Evolutionary conservation across 768 basidiomycete genomes (phyloP).

Genomic region (Strobilomyces dryophilus): DNA sequence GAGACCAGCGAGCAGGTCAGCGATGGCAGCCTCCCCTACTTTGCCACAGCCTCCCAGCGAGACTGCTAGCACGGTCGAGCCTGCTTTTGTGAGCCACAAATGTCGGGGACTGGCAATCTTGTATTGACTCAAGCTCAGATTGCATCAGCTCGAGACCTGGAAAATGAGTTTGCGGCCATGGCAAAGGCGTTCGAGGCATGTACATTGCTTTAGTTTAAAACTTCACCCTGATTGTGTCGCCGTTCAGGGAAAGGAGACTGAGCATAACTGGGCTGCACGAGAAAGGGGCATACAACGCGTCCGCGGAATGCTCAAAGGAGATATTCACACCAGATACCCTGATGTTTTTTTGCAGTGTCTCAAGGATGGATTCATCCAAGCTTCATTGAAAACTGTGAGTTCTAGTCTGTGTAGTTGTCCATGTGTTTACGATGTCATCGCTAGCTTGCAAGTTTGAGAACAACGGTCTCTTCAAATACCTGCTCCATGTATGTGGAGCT

Average conservation of each 20-base stretch:
- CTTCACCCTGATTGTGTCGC: not conserved
- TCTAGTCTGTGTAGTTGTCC: not conserved
- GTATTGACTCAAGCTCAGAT: constrained; percentile 44
- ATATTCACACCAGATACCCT: constrained; percentile 66
- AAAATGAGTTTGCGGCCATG: constrained; percentile 81
- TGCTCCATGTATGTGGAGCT: constrained; percentile 77
- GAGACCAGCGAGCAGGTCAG: constrained; percentile 62
- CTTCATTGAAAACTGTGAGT: constrained; percentile 80
- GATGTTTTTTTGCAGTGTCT: constrained; percentile 74
- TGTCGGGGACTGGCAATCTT: not conserved
- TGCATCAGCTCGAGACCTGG: constrained; percentile 80
- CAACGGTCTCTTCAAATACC: constrained; percentile 80
- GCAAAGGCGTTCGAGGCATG: constrained; percentile 73
- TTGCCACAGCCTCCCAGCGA: constrained; percentile 42
- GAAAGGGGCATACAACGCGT: constrained; percentile 76
- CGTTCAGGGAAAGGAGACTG: constrained; percentile 89
- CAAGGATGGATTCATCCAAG: constrained; percentile 76
- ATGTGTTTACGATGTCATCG: not conserved
- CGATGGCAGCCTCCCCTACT: constrained; percentile 37
- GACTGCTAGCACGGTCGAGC: constrained; percentile 43
- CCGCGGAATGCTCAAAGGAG: constrained; percentile 87
- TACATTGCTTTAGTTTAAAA: not conserved
- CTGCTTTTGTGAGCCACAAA: constrained; percentile 60
- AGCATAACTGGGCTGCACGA: constrained; percentile 89
- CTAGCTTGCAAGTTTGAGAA: constrained; percentile 84